A percentile compares a stretch with the other conserved stretches of the same genome.
Evolutionary conservation across 345 rosid genomes (phyloP).

Genomic region (Eucalyptus victrix): DNA sequence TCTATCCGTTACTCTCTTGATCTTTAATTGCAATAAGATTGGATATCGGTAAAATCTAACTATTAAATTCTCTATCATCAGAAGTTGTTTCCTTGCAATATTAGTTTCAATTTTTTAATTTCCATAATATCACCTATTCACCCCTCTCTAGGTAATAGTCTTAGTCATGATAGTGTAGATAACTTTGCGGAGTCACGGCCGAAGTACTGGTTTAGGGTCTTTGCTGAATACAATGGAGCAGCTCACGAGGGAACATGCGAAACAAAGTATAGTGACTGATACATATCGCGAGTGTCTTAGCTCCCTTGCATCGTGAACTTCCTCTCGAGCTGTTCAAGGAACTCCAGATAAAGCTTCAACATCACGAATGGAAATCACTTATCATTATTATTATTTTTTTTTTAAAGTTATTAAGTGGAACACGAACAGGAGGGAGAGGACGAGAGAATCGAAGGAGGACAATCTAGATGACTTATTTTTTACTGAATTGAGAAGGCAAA

Average conservation of each 20-base stretch:
- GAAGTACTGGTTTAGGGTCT: conserved; percentile 68
- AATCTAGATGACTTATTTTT: background rate
- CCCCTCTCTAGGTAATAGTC: no score
- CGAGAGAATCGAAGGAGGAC: background rate
- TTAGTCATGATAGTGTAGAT: background rate
- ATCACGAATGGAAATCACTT: background rate
- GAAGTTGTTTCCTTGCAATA: no score
- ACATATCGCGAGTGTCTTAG: conserved; percentile 86
- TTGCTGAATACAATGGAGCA: conserved; percentile 88
- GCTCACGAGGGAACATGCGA: conserved; percentile 88
- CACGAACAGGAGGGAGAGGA: background rate
- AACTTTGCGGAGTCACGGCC: conserved; percentile 45
- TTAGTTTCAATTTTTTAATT: no score
- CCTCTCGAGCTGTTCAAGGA: conserved; percentile 82
- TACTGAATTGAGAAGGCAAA: no score
- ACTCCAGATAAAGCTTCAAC: conserved; percentile 70
- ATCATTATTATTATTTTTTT: no score
- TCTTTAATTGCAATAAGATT: no score
- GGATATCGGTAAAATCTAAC: accelerated
- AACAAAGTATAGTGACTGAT: conserved; percentile 63
- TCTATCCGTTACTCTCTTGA: no score
- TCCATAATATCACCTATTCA: no score
- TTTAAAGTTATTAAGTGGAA: background rate
- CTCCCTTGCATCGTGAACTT: conserved; percentile 66
- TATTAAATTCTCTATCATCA: no score